phyloP scores from a whole-genome alignment of 2,329 filamentous ascomycete genomes.

The Trichoderma simmonsii region DNA sequence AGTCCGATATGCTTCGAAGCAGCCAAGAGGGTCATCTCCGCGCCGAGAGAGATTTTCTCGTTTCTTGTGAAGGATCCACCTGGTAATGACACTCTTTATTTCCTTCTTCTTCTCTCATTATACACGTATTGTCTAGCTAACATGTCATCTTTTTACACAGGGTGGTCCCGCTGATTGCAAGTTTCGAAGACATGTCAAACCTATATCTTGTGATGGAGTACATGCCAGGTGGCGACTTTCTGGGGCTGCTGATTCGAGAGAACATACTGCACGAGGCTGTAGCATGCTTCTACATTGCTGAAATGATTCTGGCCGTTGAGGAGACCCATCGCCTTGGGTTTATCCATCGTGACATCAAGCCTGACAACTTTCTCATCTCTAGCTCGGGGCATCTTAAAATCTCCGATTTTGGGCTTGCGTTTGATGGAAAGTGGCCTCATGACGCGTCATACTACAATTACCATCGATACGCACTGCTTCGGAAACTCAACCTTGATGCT shows the following conservation, averaged over 20 bases:
- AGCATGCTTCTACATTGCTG: conserved; percentile 83
- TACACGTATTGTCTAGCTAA: neutral
- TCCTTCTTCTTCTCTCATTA: neutral
- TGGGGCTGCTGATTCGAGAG: conserved; percentile 80
- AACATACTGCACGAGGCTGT: conserved; percentile 76
- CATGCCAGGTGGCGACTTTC: conserved; percentile 94
- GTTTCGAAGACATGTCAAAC: conserved; percentile 81
- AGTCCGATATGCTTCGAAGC: conserved; percentile 86
- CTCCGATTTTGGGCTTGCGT: conserved; percentile 92
- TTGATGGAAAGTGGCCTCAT: conserved; percentile 93
- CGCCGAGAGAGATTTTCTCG: conserved; percentile 88
- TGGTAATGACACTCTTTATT: conserved; percentile 52
- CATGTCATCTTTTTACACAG: conserved; percentile 33
- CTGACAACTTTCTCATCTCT: conserved; percentile 93
- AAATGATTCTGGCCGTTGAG: conserved; percentile 95
- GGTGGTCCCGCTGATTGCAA: conserved; percentile 83
- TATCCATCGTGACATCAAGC: conserved; percentile 95
- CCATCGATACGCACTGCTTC: conserved; percentile 74
- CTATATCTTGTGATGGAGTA: conserved; percentile 98
- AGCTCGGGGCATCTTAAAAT: conserved; percentile 89
- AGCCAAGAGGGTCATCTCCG: conserved; percentile 89
- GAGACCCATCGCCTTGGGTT: conserved; percentile 84
- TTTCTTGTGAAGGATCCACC: conserved; percentile 78
- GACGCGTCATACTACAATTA: conserved; percentile 83
- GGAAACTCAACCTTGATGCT: conserved; percentile 71